Percentiles rank a stretch among this genome's conserved stretches.
phyloP scores from a whole-genome alignment of 768 basidiomycete genomes.

The Lepiota brunneoincarnata region DNA sequence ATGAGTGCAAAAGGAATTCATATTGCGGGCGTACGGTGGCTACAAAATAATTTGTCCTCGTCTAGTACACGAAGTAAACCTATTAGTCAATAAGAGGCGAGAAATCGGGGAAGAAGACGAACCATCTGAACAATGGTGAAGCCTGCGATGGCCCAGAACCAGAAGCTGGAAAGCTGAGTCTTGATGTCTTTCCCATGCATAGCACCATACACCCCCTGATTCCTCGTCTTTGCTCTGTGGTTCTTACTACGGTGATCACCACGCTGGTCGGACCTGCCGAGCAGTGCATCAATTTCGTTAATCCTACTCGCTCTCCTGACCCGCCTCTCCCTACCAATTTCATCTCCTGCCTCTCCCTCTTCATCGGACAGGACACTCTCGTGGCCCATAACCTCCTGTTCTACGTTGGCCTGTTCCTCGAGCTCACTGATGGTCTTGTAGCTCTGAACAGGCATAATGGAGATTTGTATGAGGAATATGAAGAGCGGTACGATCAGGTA shows the following conservation, averaged over 20 bases:
- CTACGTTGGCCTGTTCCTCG: background rate
- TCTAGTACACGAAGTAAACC: background rate
- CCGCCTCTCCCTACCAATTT: background rate
- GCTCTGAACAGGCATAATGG: background rate
- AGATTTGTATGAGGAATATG: background rate
- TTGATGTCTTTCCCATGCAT: slow-evolving; percentile 1
- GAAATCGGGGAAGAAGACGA: background rate
- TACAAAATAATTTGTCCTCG: slow-evolving; percentile 8
- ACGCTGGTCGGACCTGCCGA: background rate
- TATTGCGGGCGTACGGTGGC: slow-evolving; percentile 3
- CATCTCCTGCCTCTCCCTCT: too few relatives aligned
- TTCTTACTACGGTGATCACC: background rate
- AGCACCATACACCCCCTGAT: slow-evolving; percentile 1
- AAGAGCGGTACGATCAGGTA: background rate
- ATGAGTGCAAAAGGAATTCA: slow-evolving; percentile 6
- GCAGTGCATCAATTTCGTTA: background rate
- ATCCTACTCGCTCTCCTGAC: background rate
- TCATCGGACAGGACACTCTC: background rate
- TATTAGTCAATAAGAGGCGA: background rate
- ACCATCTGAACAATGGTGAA: slow-evolving; percentile 5
- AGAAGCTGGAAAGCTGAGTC: slow-evolving; percentile 3
- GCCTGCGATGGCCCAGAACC: slow-evolving; percentile 1
- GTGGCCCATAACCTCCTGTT: too few relatives aligned
- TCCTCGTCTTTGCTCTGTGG: background rate
- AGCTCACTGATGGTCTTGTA: background rate